Evolutionary conservation across 1,139 yeast genomes (phyloP), one percentile per base, ranked within the genome.

Genomic region (Diutina neorugosa): DNA sequence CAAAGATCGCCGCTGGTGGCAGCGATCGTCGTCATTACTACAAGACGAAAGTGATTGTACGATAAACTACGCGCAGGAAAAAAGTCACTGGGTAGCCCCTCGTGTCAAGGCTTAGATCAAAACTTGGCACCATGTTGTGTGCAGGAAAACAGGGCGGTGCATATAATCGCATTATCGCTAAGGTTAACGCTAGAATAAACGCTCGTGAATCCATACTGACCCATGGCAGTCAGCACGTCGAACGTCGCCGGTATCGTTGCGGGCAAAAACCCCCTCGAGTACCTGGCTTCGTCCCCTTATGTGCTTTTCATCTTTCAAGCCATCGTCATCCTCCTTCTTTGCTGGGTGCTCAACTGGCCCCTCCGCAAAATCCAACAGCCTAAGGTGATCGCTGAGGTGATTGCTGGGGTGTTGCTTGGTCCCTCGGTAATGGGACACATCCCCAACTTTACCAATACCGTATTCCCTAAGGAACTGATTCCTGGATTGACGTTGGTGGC

Each of bases 311-410:
- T 83, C 41, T 81, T 83, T 61, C 89, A 82, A 61, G 77, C 80
- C 7, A 63, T 80, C 16, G 69, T 83, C 58, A 79, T 84, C 60
- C 73, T 82, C 54, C 63, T 71, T 31, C 63, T 80, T 49, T 81
- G 83, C 55, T 80, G 81, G 53, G 34, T 80, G 4, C 60, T 86
- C 5, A 82, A 84, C 60, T 68, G 71, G 52, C 88, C 90, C 0
- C 66, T 86, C 23, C 71, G 80, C 11, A 73, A 66, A 56, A 62
- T 86, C 47, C 80, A 80, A 58, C 93, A 86, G 63, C 95, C 94
- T 0, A 73, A 81, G 54, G 94, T 86, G 47, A 84, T 86, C 54
- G 86, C 90, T 6, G 94, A 86, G 62, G 93, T 86, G 53, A 71
- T 86, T 16, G 74, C 88, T 0, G 95, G 94, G 19, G 82, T 86